Evolutionary conservation across 2,329 filamentous ascomycete species (phyloP), one percentile per base, ranked within the genome.

Genomic region (Colletotrichum incanum): DNA sequence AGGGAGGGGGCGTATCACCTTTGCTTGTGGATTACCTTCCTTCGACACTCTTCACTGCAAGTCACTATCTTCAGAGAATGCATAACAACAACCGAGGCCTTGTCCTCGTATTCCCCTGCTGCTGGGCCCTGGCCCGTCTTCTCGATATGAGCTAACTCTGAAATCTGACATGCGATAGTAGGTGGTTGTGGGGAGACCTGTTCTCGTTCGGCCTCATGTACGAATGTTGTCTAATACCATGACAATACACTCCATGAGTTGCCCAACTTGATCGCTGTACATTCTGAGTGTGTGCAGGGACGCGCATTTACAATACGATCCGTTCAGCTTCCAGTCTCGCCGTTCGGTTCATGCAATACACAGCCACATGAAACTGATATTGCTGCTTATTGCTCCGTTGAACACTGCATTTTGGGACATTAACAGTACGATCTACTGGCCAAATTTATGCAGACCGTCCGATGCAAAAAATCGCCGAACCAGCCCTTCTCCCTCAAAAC

Each of bases 231-330:
- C 84, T 26, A 85, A 75, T 31, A 76, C 82, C 12, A 78, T 77
- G 18, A 86, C 84, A 4, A 85, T 82, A 58, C 77, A 81, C 71
- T 84, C 83, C 80, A 86, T 84, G 50, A 85, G 66, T 65, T 82
- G 79, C 1, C 79, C 80, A 14, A 80, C 82, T 63, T 85, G 83
- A 6, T 76, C 76, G 37, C 79, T 79, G 16, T 78, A 77, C 69
- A 84, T 76, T n/a, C 82, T 80, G n/a, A n/a, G 58, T 84, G 82
- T 26, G 75, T 79, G 12, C 77, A 75, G 5, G 86, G 75, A 69
- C 84, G 86, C 72, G n/a, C 79, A 79, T 67, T 84, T 55, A 6
- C 28, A 20, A 18, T 9, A 6, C n/a, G 5, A 85, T 81, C 31
- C 82, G 78, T 37, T 77, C 23, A 79, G 65, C 39, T 78, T 76